Evolutionary conservation across 176 grass and related monocot genomes (phyloP), one percentile per base, ranked within the genome.

Genomic region (Bothriochloa decipiens): DNA sequence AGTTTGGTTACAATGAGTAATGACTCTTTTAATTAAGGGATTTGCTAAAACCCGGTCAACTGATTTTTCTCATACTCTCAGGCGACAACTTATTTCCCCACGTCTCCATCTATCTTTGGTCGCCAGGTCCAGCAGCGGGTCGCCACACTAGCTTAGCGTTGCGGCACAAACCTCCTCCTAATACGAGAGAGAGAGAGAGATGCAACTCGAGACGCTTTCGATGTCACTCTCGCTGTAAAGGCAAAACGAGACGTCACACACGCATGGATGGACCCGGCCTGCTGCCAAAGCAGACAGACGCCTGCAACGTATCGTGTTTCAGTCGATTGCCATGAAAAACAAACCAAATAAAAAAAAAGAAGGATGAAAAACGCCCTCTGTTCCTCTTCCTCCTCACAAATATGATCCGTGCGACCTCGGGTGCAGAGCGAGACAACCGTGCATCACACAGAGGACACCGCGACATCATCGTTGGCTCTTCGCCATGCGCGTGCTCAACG

Each of bases 401-500:
- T 60, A 60, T 60, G 55, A 60, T 60, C 53, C 53, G 35, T 18
- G 8, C 7, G 10, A 60, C 55, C 55, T 58, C 55, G n/a, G 22
- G 55, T 60, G 53, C 53, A 22, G 6, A 22, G 18, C 53, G 55
- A 60, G 22, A 7, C 52, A 7, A n/a, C 20, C 20, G 55, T 58
- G 55, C 55, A 58, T 58, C 53, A n/a, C 58, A 25, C n/a, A n/a
- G 1, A 26, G 11, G 11, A 22, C 7, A 1, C 3, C 43, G 43
- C 43, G 13, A 3, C 23, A 25, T 4, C 4, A 11, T 68, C 35
- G 35, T 36, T 15, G 45, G 40, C 75, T 68, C 35, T 1, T 36
- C n/a, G 45, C 52, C 75, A 88, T 84, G 81, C 81, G 87, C 57
- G 46, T 28, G 43, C 86, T 88, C 60, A n/a, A 18, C 20, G n/a